Percentiles rank a stretch among this genome's conserved stretches.
These are phyloP conservation scores for Lycium barbarum DNA, from an alignment of 257 asterid species.

Conservation along the genomic window DNA sequence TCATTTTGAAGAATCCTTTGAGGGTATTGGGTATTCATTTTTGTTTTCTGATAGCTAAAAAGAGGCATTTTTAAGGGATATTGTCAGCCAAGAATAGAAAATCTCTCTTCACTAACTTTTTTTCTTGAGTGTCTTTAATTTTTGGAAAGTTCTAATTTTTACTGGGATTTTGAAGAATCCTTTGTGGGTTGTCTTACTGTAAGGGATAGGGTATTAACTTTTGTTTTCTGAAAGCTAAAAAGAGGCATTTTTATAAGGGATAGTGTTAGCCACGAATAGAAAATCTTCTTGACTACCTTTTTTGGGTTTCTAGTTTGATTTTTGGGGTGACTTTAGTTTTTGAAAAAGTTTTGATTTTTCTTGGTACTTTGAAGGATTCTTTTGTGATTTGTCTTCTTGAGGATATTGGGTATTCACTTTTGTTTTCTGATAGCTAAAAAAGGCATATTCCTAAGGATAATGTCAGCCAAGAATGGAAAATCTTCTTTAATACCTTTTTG, in stretches of 20 bases:
- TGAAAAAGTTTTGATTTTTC: background rate
- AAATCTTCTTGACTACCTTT: background rate
- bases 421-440: background rate
- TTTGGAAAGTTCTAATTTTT: background rate
- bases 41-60: background rate
- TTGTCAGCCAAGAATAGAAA: constrained; percentile 11
- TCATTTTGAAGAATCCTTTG: background rate
- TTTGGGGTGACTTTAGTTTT: background rate
- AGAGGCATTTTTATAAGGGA: background rate
- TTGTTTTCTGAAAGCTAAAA: background rate
- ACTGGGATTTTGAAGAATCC: background rate
- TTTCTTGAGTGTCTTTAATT: background rate
- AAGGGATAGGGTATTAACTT: background rate
- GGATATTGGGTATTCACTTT: background rate
- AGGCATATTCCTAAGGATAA: background rate
- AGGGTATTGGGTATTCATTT: background rate
- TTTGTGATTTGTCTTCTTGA: background rate
- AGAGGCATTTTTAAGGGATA: background rate
- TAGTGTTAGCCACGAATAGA: background rate
- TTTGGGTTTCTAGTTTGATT: background rate
- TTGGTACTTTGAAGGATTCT: background rate
- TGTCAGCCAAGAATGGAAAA: constrained; percentile 15
- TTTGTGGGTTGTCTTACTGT: background rate
- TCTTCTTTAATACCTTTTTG: background rate
- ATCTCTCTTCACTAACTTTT: background rate